These are phyloP conservation scores for Botrytis squamosa DNA, from an alignment of 2,329 filamentous ascomycete species.

Conservation along the genomic window DNA sequence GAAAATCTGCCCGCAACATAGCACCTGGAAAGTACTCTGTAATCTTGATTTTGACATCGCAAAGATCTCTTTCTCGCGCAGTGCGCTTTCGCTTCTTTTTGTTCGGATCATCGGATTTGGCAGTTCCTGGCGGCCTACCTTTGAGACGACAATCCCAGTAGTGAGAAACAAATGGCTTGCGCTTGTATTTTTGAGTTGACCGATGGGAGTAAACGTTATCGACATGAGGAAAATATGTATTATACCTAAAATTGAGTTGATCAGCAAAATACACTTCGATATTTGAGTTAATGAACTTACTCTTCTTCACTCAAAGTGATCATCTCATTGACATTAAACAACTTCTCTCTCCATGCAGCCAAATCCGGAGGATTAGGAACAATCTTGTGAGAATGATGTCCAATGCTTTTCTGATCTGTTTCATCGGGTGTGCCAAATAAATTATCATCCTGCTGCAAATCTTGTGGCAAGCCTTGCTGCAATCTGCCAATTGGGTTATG, in stretches of 20 bases:
- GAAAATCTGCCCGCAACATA: slow-evolving; percentile 39
- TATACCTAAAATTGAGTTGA: slow-evolving; percentile 52
- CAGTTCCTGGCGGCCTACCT: slow-evolving; percentile 73
- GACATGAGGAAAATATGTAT: slow-evolving; percentile 79
- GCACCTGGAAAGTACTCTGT: slow-evolving; percentile 70
- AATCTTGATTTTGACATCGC: slow-evolving; percentile 84
- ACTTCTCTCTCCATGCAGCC: slow-evolving; percentile 64
- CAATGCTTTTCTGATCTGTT: slow-evolving; percentile 46
- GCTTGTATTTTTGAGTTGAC: slow-evolving; percentile 77
- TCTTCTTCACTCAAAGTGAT: slow-evolving; percentile 73
- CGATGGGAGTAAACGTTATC: slow-evolving; percentile 85
- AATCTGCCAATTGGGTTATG: slow-evolving; percentile 40
- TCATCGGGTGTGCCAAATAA: slow-evolving; percentile 41
- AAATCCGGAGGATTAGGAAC: slow-evolving; percentile 67
- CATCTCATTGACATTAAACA: slow-evolving; percentile 73
- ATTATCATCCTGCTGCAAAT: slow-evolving; percentile 40
- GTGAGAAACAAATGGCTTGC: slow-evolving; percentile 77
- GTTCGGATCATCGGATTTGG: slow-evolving; percentile 74
- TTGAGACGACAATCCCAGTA: slow-evolving; percentile 85
- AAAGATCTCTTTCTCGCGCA: slow-evolving; percentile 74
- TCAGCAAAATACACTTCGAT: slow-evolving; percentile 23
- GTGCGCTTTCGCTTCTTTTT: slow-evolving; percentile 80
- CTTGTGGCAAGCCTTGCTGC: slow-evolving; percentile 25
- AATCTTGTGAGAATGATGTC: slow-evolving; percentile 55
- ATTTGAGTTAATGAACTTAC: slow-evolving; percentile 46